Evolutionary conservation across 768 basidiomycete genomes (phyloP).

Genomic region (Phlegmacium glaucopus): DNA sequence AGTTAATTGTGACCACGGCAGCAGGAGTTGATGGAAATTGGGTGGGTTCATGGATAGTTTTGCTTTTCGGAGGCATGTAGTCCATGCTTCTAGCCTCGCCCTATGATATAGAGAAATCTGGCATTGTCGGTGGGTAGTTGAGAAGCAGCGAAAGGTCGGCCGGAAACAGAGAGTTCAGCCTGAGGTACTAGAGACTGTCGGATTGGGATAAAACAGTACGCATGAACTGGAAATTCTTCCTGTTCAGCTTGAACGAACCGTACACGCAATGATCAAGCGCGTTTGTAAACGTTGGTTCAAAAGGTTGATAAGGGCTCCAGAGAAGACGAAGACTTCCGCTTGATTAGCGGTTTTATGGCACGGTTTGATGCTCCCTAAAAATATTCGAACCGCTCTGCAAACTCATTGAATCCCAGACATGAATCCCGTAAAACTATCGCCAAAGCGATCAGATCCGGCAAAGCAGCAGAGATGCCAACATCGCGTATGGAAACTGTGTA

Average conservation of each 20-base stretch:
- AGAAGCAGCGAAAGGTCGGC: background rate
- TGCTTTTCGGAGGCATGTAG: background rate
- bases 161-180: background rate
- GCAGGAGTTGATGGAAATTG: background rate
- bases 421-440: background rate
- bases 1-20: background rate
- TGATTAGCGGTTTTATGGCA: background rate
- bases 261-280: too few relatives aligned
- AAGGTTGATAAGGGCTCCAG: too few relatives aligned
- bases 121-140: background rate
- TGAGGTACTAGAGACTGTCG: background rate
- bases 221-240: too few relatives aligned
- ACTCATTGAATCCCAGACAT: background rate
- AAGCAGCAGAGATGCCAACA: background rate
- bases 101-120: too few relatives aligned
- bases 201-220: background rate
- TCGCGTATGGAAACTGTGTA: background rate
- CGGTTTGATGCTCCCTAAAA: too few relatives aligned
- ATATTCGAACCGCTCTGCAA: too few relatives aligned
- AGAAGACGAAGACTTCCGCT: background rate
- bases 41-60: background rate
- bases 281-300: too few relatives aligned
- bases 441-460: background rate
- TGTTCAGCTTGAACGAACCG: too few relatives aligned
- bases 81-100: too few relatives aligned